Evolutionary conservation across 257 asterid genomes (phyloP), one percentile per base, ranked within the genome.

Genomic region (Thymus mandschuricus): DNA sequence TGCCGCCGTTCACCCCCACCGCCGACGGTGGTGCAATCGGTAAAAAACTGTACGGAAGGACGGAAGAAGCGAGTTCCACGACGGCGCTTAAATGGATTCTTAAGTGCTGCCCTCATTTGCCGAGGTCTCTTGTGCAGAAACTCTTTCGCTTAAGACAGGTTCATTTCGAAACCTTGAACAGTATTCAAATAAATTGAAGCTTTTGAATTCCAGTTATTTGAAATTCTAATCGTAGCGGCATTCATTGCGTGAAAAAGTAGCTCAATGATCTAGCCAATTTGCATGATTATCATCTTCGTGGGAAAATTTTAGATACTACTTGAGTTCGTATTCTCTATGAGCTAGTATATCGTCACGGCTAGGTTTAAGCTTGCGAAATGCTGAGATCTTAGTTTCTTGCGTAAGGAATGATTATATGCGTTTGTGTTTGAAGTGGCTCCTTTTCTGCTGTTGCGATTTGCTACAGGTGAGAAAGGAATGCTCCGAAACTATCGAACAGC

Each of bases 101-200:
- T 0, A 85, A 83, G 60, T 95, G 94, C 86, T 89, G 89, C 82
- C 99, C 99, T 46, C 83, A 92, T 72, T 81, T 92, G 61, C 98
- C 96, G 43, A 83, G 86, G 81, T 77, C 86, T 65, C 90, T 92
- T n/a, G 94, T 95, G 13, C 98, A 92, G 77, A 92, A 95, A 75
- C 95, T 95, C 71, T 92, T 95, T 64, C 95, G 98, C 60, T 71
- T 87, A 56, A 87, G 95, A 88, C 95, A 83, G 96, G 98, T 95
- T 11, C 51, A 55, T 28, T 69, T 21, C 8, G 30, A 13, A 61
- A 63, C 5, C 49, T 57, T 8, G 51, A 45, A 1, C 43, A 58
- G 9, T 55, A 3, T 29, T 21, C 41, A 2, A 61, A 61, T 64
- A 29, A 10, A 44, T 21, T 30, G 10, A 28, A 13, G 49, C 8